Evolutionary conservation across 768 basidiomycete genomes (phyloP).

Genomic region (Panus rudis): DNA sequence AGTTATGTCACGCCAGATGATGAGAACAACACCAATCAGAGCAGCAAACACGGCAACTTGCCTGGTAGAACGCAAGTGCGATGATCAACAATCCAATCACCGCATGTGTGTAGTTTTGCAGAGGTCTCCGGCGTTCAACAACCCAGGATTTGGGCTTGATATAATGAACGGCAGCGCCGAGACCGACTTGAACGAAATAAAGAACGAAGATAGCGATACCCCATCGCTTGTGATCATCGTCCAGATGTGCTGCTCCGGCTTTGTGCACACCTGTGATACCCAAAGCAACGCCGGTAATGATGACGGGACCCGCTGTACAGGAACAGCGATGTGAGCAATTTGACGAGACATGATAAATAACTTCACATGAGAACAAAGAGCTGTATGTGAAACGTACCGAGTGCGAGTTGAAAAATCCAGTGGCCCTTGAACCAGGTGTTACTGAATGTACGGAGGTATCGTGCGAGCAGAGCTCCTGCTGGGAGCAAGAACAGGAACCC

Average conservation of each 20-base stretch:
- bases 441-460: conserved; percentile 47
- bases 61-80: conserved; percentile 41
- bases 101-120: conserved; percentile 35
- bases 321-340: background rate
- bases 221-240: conserved; percentile 42
- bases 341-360: background rate
- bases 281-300: conserved; percentile 40
- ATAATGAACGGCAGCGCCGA: conserved; percentile 46
- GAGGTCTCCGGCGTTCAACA: conserved; percentile 30
- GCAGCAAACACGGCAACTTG: conserved; percentile 8
- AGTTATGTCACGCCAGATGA: conserved; percentile 16
- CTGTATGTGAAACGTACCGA: conserved; percentile 19
- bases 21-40: conserved; percentile 1
- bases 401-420: conserved; percentile 40
- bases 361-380: background rate
- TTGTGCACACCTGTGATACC: conserved; percentile 34
- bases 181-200: conserved; percentile 40
- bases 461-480: conserved; percentile 46
- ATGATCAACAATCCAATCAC: conserved; percentile 48
- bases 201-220: conserved; percentile 47
- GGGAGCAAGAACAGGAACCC: conserved; percentile 56
- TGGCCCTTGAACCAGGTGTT: conserved; percentile 37
- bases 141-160: conserved; percentile 33
- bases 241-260: conserved; percentile 22
- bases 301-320: conserved; percentile 38